A percentile compares a stretch with the other conserved stretches of the same genome.
Conservation (phyloP, 441 rosid species). For the Adansonia gregorii region DNA sequence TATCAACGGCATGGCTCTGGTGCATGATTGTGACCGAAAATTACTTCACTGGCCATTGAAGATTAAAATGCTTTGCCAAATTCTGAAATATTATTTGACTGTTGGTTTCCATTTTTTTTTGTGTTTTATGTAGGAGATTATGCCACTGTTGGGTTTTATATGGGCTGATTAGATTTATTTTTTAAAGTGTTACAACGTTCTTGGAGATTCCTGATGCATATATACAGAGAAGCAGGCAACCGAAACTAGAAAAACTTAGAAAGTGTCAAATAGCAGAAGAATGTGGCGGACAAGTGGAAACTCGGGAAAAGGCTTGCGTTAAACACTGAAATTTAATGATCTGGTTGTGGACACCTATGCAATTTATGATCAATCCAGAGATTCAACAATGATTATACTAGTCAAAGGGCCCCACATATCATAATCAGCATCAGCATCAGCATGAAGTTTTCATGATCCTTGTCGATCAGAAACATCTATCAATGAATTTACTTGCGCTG, state of each 20-base stretch:
- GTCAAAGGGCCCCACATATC: background rate
- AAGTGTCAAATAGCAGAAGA: background rate
- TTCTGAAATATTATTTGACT: background rate
- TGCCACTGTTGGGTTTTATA: background rate
- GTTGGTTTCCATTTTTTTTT: background rate
- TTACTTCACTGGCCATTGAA: background rate
- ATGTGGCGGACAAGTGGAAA: slow-evolving; percentile 12
- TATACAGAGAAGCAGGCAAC: background rate
- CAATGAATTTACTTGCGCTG: background rate
- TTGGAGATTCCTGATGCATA: background rate
- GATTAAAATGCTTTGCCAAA: background rate
- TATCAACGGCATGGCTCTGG: background rate
- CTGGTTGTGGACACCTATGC: background rate
- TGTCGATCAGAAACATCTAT: background rate
- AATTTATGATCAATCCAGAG: background rate
- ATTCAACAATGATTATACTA: background rate
- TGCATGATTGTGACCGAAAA: background rate
- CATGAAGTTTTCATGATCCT: background rate
- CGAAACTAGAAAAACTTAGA: background rate
- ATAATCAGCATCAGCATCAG: background rate
- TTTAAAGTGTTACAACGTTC: background rate
- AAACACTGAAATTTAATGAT: background rate
- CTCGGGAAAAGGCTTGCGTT: background rate
- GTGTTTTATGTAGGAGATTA: background rate
- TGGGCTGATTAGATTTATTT: background rate